Percentiles rank a stretch among this genome's conserved stretches.
Conservation (phyloP, 495 filamentous ascomycete species). For the Terfezia boudieri region DNA sequence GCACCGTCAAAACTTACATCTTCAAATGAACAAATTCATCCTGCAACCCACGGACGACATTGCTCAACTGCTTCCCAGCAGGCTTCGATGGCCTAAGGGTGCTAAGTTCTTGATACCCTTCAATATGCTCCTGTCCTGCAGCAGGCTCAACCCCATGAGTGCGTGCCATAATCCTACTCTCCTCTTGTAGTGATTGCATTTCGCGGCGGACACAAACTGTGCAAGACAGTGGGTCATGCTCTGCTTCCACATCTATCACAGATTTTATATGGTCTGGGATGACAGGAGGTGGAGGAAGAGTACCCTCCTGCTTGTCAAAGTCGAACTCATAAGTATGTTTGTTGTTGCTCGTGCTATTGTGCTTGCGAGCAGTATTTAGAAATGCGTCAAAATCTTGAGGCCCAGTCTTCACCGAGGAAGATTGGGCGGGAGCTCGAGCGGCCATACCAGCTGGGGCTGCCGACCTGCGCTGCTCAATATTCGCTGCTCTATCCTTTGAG, state of each 20-base stretch:
- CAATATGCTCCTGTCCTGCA: constrained; percentile 3
- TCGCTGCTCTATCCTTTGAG: neutral
- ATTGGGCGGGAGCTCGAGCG: neutral
- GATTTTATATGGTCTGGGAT: constrained; percentile 5
- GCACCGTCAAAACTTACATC: constrained; percentile 27
- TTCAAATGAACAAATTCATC: constrained; percentile 72
- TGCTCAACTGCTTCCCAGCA: constrained; percentile 13
- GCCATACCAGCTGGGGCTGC: neutral
- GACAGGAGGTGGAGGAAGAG: neutral
- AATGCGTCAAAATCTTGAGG: constrained; percentile 1
- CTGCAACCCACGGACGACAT: constrained; percentile 28
- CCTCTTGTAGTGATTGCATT: constrained; percentile 7
- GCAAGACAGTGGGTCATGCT: constrained; percentile 11
- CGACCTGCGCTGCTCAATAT: neutral
- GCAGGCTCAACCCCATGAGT: constrained; percentile 10
- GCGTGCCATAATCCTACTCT: constrained; percentile 12
- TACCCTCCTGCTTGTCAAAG: neutral
- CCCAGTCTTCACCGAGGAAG: neutral
- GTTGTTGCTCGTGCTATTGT: neutral
- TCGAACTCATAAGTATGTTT: neutral
- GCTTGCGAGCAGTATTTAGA: constrained; percentile 1
- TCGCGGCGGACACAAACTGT: constrained; percentile 14
- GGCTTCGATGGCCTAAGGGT: constrained; percentile 13
- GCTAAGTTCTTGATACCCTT: constrained; percentile 13
- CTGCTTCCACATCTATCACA: constrained; percentile 8